Evolutionary conservation across 2,329 filamentous ascomycete genomes (phyloP).

Genomic region (Botrytis porri): DNA sequence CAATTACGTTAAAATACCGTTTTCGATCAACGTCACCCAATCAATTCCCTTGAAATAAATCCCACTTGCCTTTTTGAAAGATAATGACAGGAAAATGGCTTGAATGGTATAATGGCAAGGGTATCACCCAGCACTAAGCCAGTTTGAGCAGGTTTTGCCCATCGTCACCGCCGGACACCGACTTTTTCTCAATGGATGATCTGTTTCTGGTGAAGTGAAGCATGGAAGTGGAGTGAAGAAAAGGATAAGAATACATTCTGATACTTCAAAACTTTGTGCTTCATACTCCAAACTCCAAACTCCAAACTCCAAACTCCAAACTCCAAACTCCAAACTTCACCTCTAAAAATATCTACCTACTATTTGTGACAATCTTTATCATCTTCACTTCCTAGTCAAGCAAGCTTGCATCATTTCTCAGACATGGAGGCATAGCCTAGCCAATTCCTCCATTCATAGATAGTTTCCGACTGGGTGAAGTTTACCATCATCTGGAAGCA

Average conservation of each 20-base stretch:
- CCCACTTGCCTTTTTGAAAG: constrained; percentile 11
- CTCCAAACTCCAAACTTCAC: neutral
- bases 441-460: constrained; percentile 5
- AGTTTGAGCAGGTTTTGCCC: neutral
- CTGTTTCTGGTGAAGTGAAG: neutral
- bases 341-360: neutral
- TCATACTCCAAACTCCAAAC: neutral
- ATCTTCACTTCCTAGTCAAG: neutral
- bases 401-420: neutral
- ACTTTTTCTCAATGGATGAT: neutral
- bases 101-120: neutral
- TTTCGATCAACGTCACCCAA: neutral
- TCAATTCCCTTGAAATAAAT: neutral
- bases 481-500: neutral
- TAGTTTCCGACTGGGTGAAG: neutral
- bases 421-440: constrained; percentile 5
- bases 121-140: no score
- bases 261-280: neutral
- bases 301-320: neutral
- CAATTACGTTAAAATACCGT: neutral
- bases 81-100: neutral
- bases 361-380: neutral
- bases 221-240: neutral
- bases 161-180: neutral
- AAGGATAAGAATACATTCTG: neutral